These are phyloP conservation scores for Aegilops speltoides DNA, from an alignment of 176 grass and related monocot genomes.

Conservation along the genomic window DNA sequence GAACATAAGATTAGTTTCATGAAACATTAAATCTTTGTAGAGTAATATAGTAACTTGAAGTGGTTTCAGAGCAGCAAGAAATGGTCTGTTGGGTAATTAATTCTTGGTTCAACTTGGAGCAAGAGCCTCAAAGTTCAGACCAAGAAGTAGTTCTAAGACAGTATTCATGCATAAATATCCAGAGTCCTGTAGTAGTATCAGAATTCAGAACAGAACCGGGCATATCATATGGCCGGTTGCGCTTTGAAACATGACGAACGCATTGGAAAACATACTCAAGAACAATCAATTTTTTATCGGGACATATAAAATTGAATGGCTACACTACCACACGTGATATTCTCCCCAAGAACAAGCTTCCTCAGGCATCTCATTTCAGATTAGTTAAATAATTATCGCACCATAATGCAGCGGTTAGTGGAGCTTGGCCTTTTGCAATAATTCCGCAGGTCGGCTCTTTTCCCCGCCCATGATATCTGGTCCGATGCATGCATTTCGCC, in stretches of 20 bases:
- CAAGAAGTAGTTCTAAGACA: neutral
- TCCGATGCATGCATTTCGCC: neutral
- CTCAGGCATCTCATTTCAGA: neutral
- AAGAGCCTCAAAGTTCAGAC: neutral
- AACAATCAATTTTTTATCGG: neutral
- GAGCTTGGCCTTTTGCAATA: constrained; percentile 39
- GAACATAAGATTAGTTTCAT: neutral
- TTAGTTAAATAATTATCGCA: neutral
- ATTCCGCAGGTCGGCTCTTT: neutral
- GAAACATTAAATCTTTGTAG: too few species aligned
- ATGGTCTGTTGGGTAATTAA: neutral
- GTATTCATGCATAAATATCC: neutral
- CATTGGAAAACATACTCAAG: neutral
- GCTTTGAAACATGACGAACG: too few species aligned
- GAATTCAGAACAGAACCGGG: neutral
- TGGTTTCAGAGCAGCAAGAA: neutral
- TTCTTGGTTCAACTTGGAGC: neutral
- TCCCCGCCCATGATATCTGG: neutral
- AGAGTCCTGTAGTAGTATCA: neutral
- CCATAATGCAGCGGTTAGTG: constrained; percentile 14
- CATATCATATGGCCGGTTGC: neutral
- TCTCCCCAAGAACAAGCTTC: neutral
- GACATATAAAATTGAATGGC: neutral
- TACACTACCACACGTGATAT: neutral
- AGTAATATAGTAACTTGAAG: neutral